phyloP scores from a whole-genome alignment of 176 grass and related monocot species.

The Zea luxurians region DNA sequence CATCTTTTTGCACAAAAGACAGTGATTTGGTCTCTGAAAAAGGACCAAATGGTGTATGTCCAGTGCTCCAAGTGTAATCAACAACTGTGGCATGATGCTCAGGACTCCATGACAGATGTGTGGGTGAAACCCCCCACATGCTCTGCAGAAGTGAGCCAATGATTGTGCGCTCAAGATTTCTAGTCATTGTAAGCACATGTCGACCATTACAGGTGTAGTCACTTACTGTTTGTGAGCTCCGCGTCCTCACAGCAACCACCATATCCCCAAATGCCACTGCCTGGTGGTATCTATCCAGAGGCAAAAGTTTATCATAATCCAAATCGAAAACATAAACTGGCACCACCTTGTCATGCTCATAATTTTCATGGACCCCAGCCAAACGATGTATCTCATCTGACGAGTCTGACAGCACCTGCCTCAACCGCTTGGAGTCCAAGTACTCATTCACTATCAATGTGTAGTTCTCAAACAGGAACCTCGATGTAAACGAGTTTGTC shows the following conservation, averaged over 20 bases:
- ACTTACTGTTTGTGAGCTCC: constrained; percentile 80
- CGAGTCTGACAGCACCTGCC: constrained; percentile 82
- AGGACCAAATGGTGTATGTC: constrained; percentile 90
- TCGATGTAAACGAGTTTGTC: constrained; percentile 69
- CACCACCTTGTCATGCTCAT: constrained; percentile 66
- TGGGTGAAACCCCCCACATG: constrained; percentile 91
- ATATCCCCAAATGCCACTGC: constrained; percentile 81
- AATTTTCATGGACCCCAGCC: constrained; percentile 52
- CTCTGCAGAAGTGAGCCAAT: constrained; percentile 81
- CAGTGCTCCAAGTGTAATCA: constrained; percentile 92
- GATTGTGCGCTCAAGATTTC: constrained; percentile 77
- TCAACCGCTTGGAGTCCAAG: constrained; percentile 85
- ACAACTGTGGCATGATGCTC: constrained; percentile 67
- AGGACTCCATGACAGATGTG: constrained; percentile 73
- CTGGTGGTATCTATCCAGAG: constrained; percentile 86
- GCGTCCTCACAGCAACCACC: constrained; percentile 88
- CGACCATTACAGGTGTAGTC: constrained; percentile 97
- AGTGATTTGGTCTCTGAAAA: constrained; percentile 82
- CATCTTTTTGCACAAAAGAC: constrained; percentile 96
- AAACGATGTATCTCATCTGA: constrained; percentile 60
- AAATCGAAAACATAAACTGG: constrained; percentile 93
- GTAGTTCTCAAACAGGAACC: constrained; percentile 96
- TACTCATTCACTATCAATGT: constrained; percentile 88
- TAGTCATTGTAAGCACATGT: constrained; percentile 72
- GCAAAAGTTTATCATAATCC: constrained; percentile 74